Evolutionary conservation across 169 alveolate genomes (phyloP), one percentile per base, ranked within the genome.

Genomic region (Theileria luwenshuni): DNA sequence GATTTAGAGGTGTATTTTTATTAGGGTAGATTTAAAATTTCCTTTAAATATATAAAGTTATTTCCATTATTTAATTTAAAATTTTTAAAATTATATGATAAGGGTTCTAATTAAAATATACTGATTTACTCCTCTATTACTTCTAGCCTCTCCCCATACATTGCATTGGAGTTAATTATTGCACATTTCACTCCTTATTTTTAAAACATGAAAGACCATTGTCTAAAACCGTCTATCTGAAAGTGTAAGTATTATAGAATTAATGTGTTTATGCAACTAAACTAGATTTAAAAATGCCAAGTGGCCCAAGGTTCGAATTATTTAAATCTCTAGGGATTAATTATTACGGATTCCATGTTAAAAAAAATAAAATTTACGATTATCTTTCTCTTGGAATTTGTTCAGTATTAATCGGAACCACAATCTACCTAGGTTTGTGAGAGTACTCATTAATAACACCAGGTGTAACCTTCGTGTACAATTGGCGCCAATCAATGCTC

Each of bases 321-420:
- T 81, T 81, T 41, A 72, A 74, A n/a, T 74, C 74, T 28, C 64
- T 81, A 32, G 85, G 89, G 2, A 30, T 81, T 3, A 81, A 81
- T 30, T 81, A 81, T 59, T 81, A 81, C 41, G 84, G 85, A 15
- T 81, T 81, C 72, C 89, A 81, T 72, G 85, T 81, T n/a, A 12
- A 74, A 28, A 81, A 81, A 65, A 69, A 81, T 49, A 81, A 74
- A 69, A 33, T 81, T n/a, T 81, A 81, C 52, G 84, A 81, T 69
- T 65, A 67, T 51, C 58, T 81, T 19, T 72, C 85, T 28, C 13
- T 56, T 23, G 89, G 74, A n/a, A 65, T 81, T 3, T 73, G 85
- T 49, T 45, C 85, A 17, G 43, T 72, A 5, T 56, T 81, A 61
- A 67, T 81, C 6, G 85, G 89, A 13, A 67, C 79, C 17, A 61